These are phyloP conservation scores for Alternaria hordeiaustralica DNA, from an alignment of 2,329 filamentous ascomycete species.

Conservation along the genomic window DNA sequence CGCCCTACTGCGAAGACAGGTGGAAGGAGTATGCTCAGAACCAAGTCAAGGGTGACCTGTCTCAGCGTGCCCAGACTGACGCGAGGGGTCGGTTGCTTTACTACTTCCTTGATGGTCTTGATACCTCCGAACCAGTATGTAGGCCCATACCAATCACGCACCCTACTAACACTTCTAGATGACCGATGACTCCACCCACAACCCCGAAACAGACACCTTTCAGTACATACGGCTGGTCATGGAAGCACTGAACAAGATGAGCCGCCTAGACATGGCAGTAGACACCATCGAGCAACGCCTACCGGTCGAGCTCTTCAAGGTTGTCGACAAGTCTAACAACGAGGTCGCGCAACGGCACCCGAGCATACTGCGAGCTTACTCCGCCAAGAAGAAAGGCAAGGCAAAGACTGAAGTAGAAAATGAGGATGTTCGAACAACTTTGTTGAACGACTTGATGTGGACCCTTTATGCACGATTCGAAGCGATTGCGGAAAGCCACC, in stretches of 20 bases:
- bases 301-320: conserved; percentile 89
- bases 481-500: conserved; percentile 93
- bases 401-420: conserved; percentile 66
- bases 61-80: conserved; percentile 42
- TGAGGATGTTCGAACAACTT: conserved; percentile 76
- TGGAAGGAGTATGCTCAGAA: conserved; percentile 84
- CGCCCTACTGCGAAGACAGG: conserved; percentile 93
- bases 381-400: conserved; percentile 65
- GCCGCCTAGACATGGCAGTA: conserved; percentile 82
- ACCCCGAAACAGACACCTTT: conserved; percentile 94
- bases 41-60: conserved; percentile 57
- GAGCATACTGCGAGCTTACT: conserved; percentile 67
- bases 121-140: conserved; percentile 54
- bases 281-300: conserved; percentile 91
- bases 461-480: conserved; percentile 96
- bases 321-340: conserved; percentile 93
- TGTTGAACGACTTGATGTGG: conserved; percentile 90
- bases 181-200: conserved; percentile 87
- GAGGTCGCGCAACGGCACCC: conserved; percentile 94
- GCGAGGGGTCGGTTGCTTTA: conserved; percentile 62
- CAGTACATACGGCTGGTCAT: conserved; percentile 88
- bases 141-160: not conserved
- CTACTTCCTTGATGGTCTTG: conserved; percentile 63
- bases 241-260: conserved; percentile 88
- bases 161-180: conserved; percentile 53